Evolutionary conservation across 305 asterid genomes (phyloP), one percentile per base, ranked within the genome.

Genomic region (Galium porrigens): DNA sequence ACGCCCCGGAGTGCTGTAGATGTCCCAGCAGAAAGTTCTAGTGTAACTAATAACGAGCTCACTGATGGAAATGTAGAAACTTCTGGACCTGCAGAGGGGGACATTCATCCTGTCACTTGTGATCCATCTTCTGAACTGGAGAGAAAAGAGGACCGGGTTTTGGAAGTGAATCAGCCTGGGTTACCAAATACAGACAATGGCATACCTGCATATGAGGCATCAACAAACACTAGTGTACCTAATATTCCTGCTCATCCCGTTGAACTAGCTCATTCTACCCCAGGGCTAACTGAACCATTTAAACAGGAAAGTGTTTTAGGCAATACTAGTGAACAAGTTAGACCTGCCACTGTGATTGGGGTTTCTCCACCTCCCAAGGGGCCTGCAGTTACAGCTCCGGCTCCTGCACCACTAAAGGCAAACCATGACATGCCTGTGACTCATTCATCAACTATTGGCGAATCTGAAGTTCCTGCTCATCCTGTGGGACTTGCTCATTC

Each of bases 361-460:
- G 37, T 59, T 36, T 75, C 86, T 15, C 72, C 76, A 27, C 76
- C 84, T 34, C 77, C 94, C 60, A 72, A 74, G 37, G 63, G 70
- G 42, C 64, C 84, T 62, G 49, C 65, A 65, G 44, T 76, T 61
- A 58, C 80, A 46, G 25, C 57, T 53, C 70, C 56, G 46, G 25
- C 57, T 53, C 70, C 56, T 25, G 75, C 79, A 20, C 74, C 83
- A 70, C 75, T 9, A 41, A 41, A 41, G 48, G n/a, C 48, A 41
- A 41, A 10, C 48, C 76, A 61, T 34, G 86, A 77, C 65, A 72
- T 56, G 61, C 70, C 74, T 34, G 71, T 57, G 66, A 68, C 65
- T 30, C 74, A 48, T 65, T 54, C 61, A 59, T 39, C 46, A 11
- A 57, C 39, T 12, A 15, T 53, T 33, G 64, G 42, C 20, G 22